Evolutionary conservation across 768 basidiomycete genomes (phyloP).

Genomic region (Suillus subaureus): DNA sequence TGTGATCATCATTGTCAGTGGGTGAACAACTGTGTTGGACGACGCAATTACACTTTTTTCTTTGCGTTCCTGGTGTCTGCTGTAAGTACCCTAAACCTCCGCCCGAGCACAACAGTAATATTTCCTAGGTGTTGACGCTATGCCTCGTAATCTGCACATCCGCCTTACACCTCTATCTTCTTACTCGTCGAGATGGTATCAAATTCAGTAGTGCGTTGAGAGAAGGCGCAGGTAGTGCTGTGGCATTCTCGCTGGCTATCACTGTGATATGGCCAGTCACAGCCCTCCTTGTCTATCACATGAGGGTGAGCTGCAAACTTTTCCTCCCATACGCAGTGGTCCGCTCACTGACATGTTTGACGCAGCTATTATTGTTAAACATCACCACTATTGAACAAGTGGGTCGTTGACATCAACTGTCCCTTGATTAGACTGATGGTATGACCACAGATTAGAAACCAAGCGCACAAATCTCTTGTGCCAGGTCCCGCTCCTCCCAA

Average conservation of each 20-base stretch:
- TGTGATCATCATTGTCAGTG: slow-evolving; percentile 92
- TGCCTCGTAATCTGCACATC: slow-evolving; percentile 81
- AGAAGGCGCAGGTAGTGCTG: slow-evolving; percentile 73
- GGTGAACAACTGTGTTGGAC: slow-evolving; percentile 96
- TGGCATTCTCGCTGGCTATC: slow-evolving; percentile 74
- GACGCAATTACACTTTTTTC: slow-evolving; percentile 95
- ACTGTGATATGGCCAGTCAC: slow-evolving; percentile 81
- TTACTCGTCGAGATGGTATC: slow-evolving; percentile 53
- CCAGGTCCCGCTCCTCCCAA: slow-evolving; percentile 73
- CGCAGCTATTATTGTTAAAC: slow-evolving; percentile 78
- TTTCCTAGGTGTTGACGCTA: slow-evolving; percentile 64
- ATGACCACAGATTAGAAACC: slow-evolving; percentile 71
- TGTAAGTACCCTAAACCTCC: slow-evolving; percentile 46
- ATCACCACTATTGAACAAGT: slow-evolving; percentile 97
- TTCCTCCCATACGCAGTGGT: not conserved
- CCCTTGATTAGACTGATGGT: slow-evolving; percentile 13
- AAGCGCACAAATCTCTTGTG: slow-evolving; percentile 73
- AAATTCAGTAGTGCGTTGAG: slow-evolving; percentile 49
- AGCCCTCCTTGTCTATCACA: slow-evolving; percentile 81
- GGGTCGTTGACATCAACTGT: slow-evolving; percentile 30
- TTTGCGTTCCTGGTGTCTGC: slow-evolving; percentile 78
- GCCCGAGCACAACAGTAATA: slow-evolving; percentile 10
- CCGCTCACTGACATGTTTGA: slow-evolving; percentile 9
- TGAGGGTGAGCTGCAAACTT: slow-evolving; percentile 60
- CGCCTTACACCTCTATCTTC: slow-evolving; percentile 75